A percentile compares a stretch with the other conserved stretches of the same genome.
Conservation (phyloP, 495 filamentous ascomycete genomes). For the Pseudomonodictys pantanalensis region DNA sequence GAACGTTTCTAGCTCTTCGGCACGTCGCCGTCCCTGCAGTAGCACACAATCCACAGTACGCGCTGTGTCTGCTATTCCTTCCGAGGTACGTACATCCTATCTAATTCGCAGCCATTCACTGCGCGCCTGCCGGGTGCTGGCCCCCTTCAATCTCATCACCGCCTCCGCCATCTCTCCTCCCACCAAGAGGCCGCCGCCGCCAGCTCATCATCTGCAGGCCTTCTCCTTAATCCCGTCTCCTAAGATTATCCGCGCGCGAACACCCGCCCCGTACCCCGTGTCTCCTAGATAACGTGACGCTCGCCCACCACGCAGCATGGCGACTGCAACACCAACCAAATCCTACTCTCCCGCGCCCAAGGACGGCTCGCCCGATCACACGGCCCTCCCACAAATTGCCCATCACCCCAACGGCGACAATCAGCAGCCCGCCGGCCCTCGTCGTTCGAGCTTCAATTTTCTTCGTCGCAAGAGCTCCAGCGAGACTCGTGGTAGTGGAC, state of each 20-base stretch:
- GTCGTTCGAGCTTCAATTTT: constrained; percentile 37
- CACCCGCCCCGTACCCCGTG: neutral
- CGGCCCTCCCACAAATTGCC: constrained; percentile 23
- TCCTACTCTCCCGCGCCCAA: constrained; percentile 13
- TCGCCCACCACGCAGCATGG: constrained; percentile 17
- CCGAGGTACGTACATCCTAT: neutral
- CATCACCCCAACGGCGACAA: constrained; percentile 26
- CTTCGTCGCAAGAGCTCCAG: constrained; percentile 35
- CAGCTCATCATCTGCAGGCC: neutral
- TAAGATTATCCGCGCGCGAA: constrained; percentile 27
- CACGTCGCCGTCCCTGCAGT: constrained; percentile 15
- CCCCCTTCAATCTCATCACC: constrained; percentile 26
- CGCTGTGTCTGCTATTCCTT: neutral
- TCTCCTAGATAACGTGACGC: constrained; percentile 25
- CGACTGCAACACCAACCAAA: constrained; percentile 20
- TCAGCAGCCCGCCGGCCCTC: constrained; percentile 5
- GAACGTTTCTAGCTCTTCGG: too few relatives aligned
- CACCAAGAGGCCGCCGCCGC: neutral
- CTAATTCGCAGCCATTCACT: constrained; percentile 18
- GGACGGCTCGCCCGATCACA: constrained; percentile 28
- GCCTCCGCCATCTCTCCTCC: neutral
- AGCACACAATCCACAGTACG: neutral
- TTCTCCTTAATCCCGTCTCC: constrained; percentile 9
- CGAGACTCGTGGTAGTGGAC: constrained; percentile 24
- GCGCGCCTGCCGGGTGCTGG: constrained; percentile 1